phyloP scores from a whole-genome alignment of 2,329 filamentous ascomycete species.

The Aspergillus fumigatus region DNA sequence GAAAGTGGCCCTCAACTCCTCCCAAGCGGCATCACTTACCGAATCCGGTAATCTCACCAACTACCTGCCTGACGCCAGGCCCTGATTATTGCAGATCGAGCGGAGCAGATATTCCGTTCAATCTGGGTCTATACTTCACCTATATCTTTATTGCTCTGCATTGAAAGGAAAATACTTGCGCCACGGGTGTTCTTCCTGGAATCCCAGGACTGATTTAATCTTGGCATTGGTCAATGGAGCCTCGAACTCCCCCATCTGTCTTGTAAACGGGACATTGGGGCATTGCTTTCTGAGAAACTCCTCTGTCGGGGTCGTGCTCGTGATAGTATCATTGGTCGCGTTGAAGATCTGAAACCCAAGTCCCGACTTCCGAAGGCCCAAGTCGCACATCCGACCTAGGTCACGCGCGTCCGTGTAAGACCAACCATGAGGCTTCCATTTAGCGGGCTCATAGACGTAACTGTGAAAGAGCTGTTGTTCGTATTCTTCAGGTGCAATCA shows the following conservation, averaged over 20 bases:
- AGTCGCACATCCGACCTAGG: conserved; percentile 57
- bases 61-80: background rate
- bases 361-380: conserved; percentile 49
- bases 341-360: conserved; percentile 63
- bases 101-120: background rate
- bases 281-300: conserved; percentile 50
- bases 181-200: conserved; percentile 50
- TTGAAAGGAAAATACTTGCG: background rate
- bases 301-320: conserved; percentile 47
- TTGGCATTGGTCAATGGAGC: conserved; percentile 59
- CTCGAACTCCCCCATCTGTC: conserved; percentile 56
- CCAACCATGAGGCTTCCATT: conserved; percentile 57
- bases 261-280: conserved; percentile 49
- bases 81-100: background rate
- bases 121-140: background rate
- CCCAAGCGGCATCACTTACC: conserved; percentile 8
- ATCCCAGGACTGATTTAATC: conserved; percentile 55
- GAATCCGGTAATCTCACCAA: conserved; percentile 12
- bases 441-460: conserved; percentile 48
- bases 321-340: conserved; percentile 60
- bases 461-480: conserved; percentile 44
- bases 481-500: conserved; percentile 60
- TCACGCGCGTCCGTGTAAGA: conserved; percentile 60
- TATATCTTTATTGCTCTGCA: background rate
- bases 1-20: background rate